Percentiles rank a stretch among this genome's conserved stretches.
These are phyloP conservation scores for Saccharomycopsis amapae DNA, from an alignment of 805 yeast genomes.

Conservation along the genomic window DNA sequence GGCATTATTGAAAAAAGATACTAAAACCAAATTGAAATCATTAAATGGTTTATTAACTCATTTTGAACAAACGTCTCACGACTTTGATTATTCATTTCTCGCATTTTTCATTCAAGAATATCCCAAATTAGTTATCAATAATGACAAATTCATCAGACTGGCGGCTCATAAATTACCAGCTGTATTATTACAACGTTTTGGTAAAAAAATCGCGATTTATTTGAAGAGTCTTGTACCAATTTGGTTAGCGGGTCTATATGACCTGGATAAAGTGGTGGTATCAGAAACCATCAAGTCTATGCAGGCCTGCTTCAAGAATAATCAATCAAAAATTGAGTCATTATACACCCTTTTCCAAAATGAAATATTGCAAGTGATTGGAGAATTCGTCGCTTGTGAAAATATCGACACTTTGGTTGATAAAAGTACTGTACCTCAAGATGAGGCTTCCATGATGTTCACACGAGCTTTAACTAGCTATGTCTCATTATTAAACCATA, in stretches of 20 bases:
- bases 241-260: conserved; percentile 18
- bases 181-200: conserved; percentile 2
- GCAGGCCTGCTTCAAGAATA: conserved; percentile 5
- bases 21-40: conserved; percentile 17
- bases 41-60: conserved; percentile 5
- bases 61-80: background rate
- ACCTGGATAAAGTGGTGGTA: conserved; percentile 14
- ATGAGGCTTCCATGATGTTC: conserved; percentile 11
- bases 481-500: conserved; percentile 3
- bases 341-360: conserved; percentile 11
- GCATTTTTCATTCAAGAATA: conserved; percentile 12
- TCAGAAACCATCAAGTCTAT: conserved; percentile 10
- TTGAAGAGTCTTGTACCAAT: conserved; percentile 17
- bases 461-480: conserved; percentile 2
- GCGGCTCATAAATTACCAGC: conserved; percentile 12
- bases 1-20: conserved; percentile 11
- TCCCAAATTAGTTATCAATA: conserved; percentile 17
- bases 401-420: conserved; percentile 12
- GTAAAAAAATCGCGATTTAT: conserved; percentile 11
- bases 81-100: conserved; percentile 14
- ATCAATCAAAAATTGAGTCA: conserved; percentile 6
- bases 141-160: conserved; percentile 16
- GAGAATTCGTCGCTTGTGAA: conserved; percentile 11
- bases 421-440: background rate
- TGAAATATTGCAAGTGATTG: conserved; percentile 8